These are phyloP conservation scores for Trichosporon sp. DNA, from an alignment of 1,284 basidiomycete species.

Conservation along the genomic window DNA sequence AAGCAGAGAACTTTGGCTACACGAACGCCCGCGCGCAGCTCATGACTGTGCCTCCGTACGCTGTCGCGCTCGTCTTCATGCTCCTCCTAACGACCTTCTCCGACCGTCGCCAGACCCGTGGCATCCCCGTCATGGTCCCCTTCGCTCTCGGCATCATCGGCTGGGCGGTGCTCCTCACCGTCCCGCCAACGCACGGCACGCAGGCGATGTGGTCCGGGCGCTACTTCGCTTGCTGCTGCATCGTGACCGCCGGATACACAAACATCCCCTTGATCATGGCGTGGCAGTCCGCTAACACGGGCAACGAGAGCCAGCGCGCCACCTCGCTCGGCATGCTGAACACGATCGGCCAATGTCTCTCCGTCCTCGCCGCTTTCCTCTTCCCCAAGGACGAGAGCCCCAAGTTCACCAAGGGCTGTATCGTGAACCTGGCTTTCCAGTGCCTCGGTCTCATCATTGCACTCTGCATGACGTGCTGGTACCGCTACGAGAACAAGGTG, in stretches of 20 bases:
- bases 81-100: constrained; percentile 67
- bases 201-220: constrained; percentile 45
- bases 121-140: constrained; percentile 50
- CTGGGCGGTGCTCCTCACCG: constrained; percentile 54
- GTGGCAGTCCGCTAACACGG: constrained; percentile 37
- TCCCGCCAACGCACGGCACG: constrained; percentile 43
- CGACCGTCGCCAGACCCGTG: constrained; percentile 72
- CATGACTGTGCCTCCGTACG: constrained; percentile 44
- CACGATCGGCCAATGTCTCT: constrained; percentile 58
- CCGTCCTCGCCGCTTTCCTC: constrained; percentile 56
- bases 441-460: constrained; percentile 53
- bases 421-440: constrained; percentile 58
- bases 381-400: constrained; percentile 57
- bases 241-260: constrained; percentile 55
- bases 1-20: constrained; percentile 54
- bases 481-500: constrained; percentile 55
- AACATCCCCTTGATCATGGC: constrained; percentile 52
- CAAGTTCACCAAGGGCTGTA: constrained; percentile 54
- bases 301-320: constrained; percentile 53
- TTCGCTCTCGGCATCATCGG: constrained; percentile 56
- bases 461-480: constrained; percentile 53
- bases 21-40: constrained; percentile 59
- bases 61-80: constrained; percentile 63
- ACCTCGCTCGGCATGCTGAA: constrained; percentile 59
- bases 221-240: constrained; percentile 57